These are phyloP conservation scores for Pseudogymnoascus sp. DNA, from an alignment of 2,329 filamentous ascomycete genomes.

Conservation along the genomic window DNA sequence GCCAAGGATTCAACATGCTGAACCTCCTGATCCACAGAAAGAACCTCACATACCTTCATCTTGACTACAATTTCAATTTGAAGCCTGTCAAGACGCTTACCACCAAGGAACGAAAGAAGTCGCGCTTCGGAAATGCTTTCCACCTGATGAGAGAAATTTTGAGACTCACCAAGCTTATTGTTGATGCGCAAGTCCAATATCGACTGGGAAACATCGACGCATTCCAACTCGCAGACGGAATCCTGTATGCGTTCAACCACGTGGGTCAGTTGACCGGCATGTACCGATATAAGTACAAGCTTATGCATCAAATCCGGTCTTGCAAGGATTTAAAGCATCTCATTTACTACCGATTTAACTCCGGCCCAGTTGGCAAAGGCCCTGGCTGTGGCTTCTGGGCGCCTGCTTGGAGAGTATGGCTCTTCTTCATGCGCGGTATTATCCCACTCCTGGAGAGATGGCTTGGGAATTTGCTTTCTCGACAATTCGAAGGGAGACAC, in stretches of 20 bases:
- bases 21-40: constrained; percentile 96
- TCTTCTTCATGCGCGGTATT: constrained; percentile 98
- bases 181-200: constrained; percentile 97
- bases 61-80: constrained; percentile 99
- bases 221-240: constrained; percentile 96
- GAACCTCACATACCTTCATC: constrained; percentile 94
- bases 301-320: constrained; percentile 98
- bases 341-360: constrained; percentile 98
- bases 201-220: constrained; percentile 96
- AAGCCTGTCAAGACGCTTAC: constrained; percentile 98
- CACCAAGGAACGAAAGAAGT: constrained; percentile 99
- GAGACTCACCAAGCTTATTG: constrained; percentile 91
- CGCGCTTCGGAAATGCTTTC: constrained; percentile 96
- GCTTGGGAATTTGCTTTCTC: constrained; percentile 92
- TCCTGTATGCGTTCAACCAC: constrained; percentile 98
- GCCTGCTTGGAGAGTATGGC: constrained; percentile 95
- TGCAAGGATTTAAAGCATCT: constrained; percentile 99
- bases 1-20: constrained; percentile 98
- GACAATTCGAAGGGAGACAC: constrained; percentile 96
- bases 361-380: constrained; percentile 90
- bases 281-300: constrained; percentile 99
- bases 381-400: constrained; percentile 99
- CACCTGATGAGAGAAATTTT: constrained; percentile 98
- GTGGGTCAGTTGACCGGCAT: constrained; percentile 97
- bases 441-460: constrained; percentile 94